Evolutionary conservation across 2,329 filamentous ascomycete species (phyloP).

Genomic region (Penicillium sp.): DNA sequence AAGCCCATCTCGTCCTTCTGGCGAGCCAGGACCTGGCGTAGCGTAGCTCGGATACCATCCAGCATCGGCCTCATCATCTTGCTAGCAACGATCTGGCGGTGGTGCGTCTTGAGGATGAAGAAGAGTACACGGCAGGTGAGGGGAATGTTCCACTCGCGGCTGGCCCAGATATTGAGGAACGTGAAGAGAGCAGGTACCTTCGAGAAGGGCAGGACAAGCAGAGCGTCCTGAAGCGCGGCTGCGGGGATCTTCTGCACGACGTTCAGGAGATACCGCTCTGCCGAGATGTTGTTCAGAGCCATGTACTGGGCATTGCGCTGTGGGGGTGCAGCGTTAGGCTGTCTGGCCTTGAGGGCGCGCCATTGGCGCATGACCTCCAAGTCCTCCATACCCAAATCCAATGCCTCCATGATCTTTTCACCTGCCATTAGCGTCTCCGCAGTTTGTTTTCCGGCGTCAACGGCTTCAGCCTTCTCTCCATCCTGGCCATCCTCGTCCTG

Average conservation of each 20-base stretch:
- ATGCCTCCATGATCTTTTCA: conserved; percentile 84
- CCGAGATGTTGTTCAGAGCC: conserved; percentile 78
- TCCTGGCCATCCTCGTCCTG: conserved; percentile 54
- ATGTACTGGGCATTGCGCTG: conserved; percentile 79
- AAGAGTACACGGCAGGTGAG: conserved; percentile 88
- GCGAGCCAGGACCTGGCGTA: conserved; percentile 59
- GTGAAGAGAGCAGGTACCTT: conserved; percentile 78
- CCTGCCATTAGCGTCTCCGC: conserved; percentile 89
- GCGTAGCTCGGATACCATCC: conserved; percentile 63
- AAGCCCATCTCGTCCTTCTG: conserved; percentile 90
- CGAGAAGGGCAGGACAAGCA: conserved; percentile 85
- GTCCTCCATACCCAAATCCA: conserved; percentile 80
- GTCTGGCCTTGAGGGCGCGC: conserved; percentile 57
- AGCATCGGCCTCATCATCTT: conserved; percentile 73
- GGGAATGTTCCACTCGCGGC: conserved; percentile 69
- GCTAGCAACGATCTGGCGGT: conserved; percentile 82
- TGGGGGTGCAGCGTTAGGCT: conserved; percentile 66
- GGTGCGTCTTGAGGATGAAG: conserved; percentile 95
- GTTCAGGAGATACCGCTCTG: conserved; percentile 77
- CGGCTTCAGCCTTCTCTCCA: conserved; percentile 61
- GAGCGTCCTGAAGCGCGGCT: conserved; percentile 79
- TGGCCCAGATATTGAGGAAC: conserved; percentile 80
- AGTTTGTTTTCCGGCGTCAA: conserved; percentile 81
- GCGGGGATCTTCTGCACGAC: conserved; percentile 77
- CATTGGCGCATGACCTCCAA: conserved; percentile 68